Conservation (phyloP, 169 alveolate genomes). For the Plasmodium coatneyi region DNA sequence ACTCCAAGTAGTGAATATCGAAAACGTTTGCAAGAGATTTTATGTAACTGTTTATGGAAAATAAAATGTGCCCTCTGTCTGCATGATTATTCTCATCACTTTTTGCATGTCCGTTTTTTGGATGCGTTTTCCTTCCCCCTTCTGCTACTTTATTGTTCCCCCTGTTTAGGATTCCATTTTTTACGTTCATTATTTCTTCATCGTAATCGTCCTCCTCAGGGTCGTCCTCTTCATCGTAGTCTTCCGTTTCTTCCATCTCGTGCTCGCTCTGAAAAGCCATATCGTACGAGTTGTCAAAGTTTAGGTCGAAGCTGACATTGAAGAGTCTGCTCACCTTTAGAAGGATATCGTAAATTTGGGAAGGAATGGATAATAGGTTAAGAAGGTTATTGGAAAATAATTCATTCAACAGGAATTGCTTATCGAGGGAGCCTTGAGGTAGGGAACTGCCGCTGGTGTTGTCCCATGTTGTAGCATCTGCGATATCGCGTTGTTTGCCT, state of each 20-base stretch:
- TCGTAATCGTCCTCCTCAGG: conserved; percentile 2
- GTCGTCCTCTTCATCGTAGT: conserved; percentile 9
- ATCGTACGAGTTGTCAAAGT: conserved; percentile 65
- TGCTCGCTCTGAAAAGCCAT: conserved; percentile 7
- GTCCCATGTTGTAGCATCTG: neutral
- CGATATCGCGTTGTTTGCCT: neutral
- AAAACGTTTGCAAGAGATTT: conserved; percentile 43
- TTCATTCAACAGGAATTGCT: conserved; percentile 61
- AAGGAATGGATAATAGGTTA: conserved; percentile 58
- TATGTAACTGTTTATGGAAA: conserved; percentile 60
- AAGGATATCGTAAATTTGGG: conserved; percentile 66
- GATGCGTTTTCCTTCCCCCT: neutral
- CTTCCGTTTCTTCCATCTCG: neutral
- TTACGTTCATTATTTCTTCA: conserved; percentile 24
- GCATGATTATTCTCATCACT: neutral
- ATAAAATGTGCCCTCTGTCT: conserved; percentile 45
- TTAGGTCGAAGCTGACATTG: conserved; percentile 48
- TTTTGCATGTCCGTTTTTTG: neutral
- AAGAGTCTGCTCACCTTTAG: conserved; percentile 40
- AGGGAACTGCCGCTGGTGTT: neutral
- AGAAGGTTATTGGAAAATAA: conserved; percentile 67
- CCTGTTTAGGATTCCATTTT: conserved; percentile 12
- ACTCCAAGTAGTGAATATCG: conserved; percentile 62
- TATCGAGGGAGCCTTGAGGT: neutral
- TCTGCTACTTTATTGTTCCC: neutral